Conservation (phyloP, 1,284 basidiomycete genomes). For the Malassezia sympodialis region DNA sequence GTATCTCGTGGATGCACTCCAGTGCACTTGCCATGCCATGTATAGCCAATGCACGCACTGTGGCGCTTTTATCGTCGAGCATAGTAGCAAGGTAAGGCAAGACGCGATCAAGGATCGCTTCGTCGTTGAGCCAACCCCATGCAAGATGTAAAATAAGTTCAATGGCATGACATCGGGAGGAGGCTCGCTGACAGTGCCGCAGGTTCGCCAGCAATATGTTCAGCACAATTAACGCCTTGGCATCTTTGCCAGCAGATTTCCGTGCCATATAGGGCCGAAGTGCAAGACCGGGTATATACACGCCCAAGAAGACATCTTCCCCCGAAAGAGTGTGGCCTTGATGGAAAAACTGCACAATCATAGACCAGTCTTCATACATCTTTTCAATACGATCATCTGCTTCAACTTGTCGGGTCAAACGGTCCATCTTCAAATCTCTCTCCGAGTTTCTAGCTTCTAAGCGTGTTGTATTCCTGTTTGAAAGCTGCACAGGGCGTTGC, state of each 20-base stretch:
- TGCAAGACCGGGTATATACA: not conserved
- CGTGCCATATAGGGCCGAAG: constrained; percentile 9
- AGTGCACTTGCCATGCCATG: constrained; percentile 57
- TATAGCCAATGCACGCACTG: constrained; percentile 57
- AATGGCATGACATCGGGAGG: constrained; percentile 71
- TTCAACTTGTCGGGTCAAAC: constrained; percentile 14
- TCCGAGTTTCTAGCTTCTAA: not conserved
- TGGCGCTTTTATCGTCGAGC: constrained; percentile 69
- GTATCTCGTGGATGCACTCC: constrained; percentile 75
- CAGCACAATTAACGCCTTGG: constrained; percentile 67
- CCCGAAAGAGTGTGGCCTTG: not conserved
- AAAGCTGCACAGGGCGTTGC: constrained; percentile 49
- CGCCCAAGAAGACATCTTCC: constrained; percentile 1
- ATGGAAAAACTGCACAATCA: constrained; percentile 23
- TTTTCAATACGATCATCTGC: constrained; percentile 43
- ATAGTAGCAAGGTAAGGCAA: constrained; percentile 83
- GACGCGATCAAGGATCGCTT: constrained; percentile 87
- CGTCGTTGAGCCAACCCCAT: constrained; percentile 69
- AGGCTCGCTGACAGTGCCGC: constrained; percentile 75
- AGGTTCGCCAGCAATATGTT: constrained; percentile 81
- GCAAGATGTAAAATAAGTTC: constrained; percentile 78
- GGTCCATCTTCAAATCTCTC: not conserved
- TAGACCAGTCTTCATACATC: constrained; percentile 43
- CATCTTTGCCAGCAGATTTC: constrained; percentile 53
- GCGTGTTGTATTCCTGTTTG: not conserved